Conservation (phyloP, 1,284 basidiomycete species). For the Psilocybe mexicana region DNA sequence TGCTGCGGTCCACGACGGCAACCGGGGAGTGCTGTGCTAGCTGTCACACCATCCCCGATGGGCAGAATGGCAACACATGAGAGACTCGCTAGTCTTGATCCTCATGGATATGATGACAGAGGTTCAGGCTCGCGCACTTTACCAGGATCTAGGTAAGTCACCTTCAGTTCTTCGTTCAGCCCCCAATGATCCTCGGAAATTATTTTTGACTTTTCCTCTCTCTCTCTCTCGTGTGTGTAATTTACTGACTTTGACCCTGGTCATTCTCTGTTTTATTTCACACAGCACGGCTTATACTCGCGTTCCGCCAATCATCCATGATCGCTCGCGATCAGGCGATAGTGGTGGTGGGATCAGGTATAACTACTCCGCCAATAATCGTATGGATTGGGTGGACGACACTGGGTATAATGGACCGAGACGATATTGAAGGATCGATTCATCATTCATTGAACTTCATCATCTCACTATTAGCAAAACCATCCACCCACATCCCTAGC, state of each 20-base stretch:
- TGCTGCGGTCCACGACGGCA: conserved; percentile 28
- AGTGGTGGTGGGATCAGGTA: conserved; percentile 22
- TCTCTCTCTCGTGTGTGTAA: not conserved
- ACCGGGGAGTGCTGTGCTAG: conserved; percentile 16
- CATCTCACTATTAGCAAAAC: not conserved
- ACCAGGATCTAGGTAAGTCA: conserved; percentile 25
- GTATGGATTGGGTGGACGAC: conserved; percentile 47
- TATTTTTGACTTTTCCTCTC: conserved; percentile 2
- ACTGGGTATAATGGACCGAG: conserved; percentile 42
- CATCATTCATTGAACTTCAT: not conserved
- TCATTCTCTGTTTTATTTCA: not conserved
- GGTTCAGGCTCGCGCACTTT: conserved; percentile 15
- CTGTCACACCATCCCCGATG: conserved; percentile 19
- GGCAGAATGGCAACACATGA: conserved; percentile 27
- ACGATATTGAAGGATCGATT: conserved; percentile 16
- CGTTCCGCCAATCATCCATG: conserved; percentile 29
- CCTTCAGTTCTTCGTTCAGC: not conserved
- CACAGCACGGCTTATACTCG: conserved; percentile 31
- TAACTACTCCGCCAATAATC: conserved; percentile 30
- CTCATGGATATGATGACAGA: conserved; percentile 17
- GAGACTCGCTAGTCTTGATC: conserved; percentile 32
- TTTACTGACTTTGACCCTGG: too few species aligned
- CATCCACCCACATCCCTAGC: not conserved
- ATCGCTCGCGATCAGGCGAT: conserved; percentile 23
- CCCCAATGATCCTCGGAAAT: conserved; percentile 22